Conservation (phyloP, 2,329 filamentous ascomycete genomes). For the Colletotrichum spaethianum region DNA sequence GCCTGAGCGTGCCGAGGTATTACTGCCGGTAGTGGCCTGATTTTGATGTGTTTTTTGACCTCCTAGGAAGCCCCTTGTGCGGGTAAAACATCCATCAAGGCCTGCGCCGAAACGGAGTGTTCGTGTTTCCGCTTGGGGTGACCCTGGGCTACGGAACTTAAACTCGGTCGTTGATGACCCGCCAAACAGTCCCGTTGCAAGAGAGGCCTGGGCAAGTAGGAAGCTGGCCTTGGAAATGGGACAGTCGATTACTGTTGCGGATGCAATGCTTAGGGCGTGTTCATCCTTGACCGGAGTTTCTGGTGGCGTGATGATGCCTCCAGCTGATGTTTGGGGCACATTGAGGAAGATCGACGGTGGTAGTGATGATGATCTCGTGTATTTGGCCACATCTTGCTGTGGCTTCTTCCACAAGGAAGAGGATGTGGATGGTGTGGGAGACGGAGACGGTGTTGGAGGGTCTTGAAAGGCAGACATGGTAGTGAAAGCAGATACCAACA, state of each 20-base stretch:
- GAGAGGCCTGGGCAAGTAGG: conserved; percentile 31
- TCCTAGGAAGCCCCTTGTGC: conserved; percentile 25
- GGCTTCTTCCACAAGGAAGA: conserved; percentile 1
- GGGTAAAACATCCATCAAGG: conserved; percentile 32
- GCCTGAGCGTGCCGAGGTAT: not conserved
- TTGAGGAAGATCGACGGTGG: not conserved
- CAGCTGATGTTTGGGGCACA: not conserved
- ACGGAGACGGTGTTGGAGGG: conserved; percentile 5
- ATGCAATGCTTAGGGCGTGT: not conserved
- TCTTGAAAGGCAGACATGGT: conserved; percentile 21
- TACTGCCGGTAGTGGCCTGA: not conserved
- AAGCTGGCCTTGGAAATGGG: conserved; percentile 37
- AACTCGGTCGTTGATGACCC: conserved; percentile 19
- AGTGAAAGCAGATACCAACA: not conserved
- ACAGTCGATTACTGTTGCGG: conserved; percentile 12
- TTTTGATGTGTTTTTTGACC: not conserved
- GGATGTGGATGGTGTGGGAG: not conserved
- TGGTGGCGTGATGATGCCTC: conserved; percentile 22
- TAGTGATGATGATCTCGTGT: not conserved
- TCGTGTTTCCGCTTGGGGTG: not conserved
- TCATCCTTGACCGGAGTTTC: not conserved
- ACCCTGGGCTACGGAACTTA: conserved; percentile 8
- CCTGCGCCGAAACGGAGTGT: conserved; percentile 30
- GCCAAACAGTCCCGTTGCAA: conserved; percentile 15
- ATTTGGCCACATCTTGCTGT: conserved; percentile 9